phyloP scores from a whole-genome alignment of 2,329 filamentous ascomycete genomes.

The Colletotrichum sp. region DNA sequence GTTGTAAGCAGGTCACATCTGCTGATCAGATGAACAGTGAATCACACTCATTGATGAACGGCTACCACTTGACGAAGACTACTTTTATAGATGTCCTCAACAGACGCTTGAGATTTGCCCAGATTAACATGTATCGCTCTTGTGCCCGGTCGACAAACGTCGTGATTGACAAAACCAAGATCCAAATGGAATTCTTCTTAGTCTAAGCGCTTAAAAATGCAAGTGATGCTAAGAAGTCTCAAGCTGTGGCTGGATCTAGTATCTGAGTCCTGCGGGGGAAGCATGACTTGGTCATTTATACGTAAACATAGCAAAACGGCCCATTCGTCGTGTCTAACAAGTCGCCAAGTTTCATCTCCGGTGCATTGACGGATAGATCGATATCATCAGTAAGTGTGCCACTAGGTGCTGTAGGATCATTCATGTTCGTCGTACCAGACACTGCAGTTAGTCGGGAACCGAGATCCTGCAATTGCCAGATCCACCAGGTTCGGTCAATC shows the following conservation, averaged over 20 bases:
- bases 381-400: slow-evolving; percentile 26
- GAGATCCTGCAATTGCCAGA: slow-evolving; percentile 28
- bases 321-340: slow-evolving; percentile 31
- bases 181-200: too few relatives aligned
- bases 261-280: accelerated
- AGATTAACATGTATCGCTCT: too few relatives aligned
- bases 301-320: slow-evolving; percentile 36
- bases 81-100: neutral
- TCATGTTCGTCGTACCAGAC: slow-evolving; percentile 13
- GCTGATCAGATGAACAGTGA: too few relatives aligned
- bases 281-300: slow-evolving; percentile 11
- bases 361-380: slow-evolving; percentile 27
- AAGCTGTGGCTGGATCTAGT: neutral
- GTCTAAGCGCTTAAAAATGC: too few relatives aligned
- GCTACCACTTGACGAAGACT: neutral
- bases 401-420: slow-evolving; percentile 15
- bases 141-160: too few relatives aligned
- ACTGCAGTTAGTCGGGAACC: slow-evolving; percentile 6
- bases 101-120: too few relatives aligned
- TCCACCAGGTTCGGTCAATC: slow-evolving; percentile 30
- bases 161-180: too few relatives aligned
- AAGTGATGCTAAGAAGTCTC: too few relatives aligned
- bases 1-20: too few relatives aligned
- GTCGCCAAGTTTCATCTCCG: slow-evolving; percentile 30
- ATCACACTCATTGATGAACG: too few relatives aligned